Conservation (phyloP, 2,329 filamentous ascomycete genomes). For the Colletotrichum orchidophilum region DNA sequence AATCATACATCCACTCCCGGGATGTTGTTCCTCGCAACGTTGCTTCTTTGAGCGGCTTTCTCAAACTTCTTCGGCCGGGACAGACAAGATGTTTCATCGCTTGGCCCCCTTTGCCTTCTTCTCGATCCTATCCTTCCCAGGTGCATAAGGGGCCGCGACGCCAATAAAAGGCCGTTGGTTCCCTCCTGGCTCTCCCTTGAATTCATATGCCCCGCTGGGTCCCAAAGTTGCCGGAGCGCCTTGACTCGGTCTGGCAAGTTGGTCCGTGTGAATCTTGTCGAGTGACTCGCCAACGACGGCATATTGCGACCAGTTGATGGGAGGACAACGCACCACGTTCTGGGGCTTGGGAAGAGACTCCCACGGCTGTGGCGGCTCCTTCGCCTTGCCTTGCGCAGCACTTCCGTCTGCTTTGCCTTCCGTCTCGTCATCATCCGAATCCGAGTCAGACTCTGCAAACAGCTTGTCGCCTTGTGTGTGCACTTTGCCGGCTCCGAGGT, state of each 20-base stretch:
- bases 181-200: constrained; percentile 51
- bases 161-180: constrained; percentile 58
- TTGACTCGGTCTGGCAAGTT: constrained; percentile 70
- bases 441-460: constrained; percentile 36
- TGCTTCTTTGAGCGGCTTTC: background rate
- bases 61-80: background rate
- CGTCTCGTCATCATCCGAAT: constrained; percentile 38
- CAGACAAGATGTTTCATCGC: constrained; percentile 35
- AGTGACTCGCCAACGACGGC: constrained; percentile 86
- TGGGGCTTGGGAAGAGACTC: constrained; percentile 78
- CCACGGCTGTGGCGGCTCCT: constrained; percentile 53
- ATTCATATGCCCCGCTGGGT: constrained; percentile 59
- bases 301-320: constrained; percentile 95
- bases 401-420: constrained; percentile 37
- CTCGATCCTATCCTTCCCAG: constrained; percentile 59
- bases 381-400: constrained; percentile 11
- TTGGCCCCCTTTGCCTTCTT: constrained; percentile 46
- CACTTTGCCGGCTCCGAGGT: constrained; percentile 72
- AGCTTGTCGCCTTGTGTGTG: constrained; percentile 48
- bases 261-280: constrained; percentile 85
- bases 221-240: constrained; percentile 59
- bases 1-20: background rate
- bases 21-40: background rate
- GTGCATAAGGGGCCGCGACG: constrained; percentile 66
- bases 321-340: constrained; percentile 84